Percentiles rank a stretch among this genome's conserved stretches.
phyloP scores from a whole-genome alignment of 768 basidiomycete genomes.

The Chalciporus chontae region DNA sequence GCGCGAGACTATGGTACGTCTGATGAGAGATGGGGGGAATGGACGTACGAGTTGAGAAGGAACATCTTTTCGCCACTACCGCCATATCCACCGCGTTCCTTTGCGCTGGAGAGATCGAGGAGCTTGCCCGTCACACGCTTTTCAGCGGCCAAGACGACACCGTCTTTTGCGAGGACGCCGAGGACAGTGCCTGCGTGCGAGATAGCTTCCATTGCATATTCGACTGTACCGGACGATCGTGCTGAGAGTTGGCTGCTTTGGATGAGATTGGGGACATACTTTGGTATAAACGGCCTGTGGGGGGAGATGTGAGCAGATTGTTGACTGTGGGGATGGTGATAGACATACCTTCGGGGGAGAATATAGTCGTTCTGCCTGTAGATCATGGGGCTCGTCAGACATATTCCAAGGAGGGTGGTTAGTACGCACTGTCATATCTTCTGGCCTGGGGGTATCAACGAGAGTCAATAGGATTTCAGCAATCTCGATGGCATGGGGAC shows the following conservation, averaged over 20 bases:
- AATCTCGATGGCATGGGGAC: conserved; percentile 10
- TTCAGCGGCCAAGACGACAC: conserved; percentile 90
- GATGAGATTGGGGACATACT: conserved; percentile 48
- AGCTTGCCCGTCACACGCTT: conserved; percentile 98
- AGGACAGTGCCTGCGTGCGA: conserved; percentile 92
- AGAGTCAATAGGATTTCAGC: neutral
- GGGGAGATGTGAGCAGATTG: conserved; percentile 4
- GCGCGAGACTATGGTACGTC: neutral
- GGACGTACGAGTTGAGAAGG: conserved; percentile 80
- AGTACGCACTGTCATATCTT: conserved; percentile 89
- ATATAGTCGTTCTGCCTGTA: conserved; percentile 93
- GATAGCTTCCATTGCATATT: conserved; percentile 99
- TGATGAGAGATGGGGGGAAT: neutral
- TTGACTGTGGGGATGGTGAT: conserved; percentile 4
- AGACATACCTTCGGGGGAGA: conserved; percentile 89
- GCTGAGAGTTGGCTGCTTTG: neutral
- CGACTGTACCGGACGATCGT: conserved; percentile 52
- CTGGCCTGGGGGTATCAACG: conserved; percentile 52
- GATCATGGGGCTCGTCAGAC: conserved; percentile 23
- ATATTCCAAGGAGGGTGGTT: conserved; percentile 4
- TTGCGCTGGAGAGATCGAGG: conserved; percentile 82
- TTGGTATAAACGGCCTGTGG: conserved; percentile 91
- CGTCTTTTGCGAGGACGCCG: conserved; percentile 88
- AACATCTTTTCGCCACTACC: conserved; percentile 99
- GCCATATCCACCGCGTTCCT: conserved; percentile 80